phyloP scores from a whole-genome alignment of 306 rosid species.

The Cicer arietinum region DNA sequence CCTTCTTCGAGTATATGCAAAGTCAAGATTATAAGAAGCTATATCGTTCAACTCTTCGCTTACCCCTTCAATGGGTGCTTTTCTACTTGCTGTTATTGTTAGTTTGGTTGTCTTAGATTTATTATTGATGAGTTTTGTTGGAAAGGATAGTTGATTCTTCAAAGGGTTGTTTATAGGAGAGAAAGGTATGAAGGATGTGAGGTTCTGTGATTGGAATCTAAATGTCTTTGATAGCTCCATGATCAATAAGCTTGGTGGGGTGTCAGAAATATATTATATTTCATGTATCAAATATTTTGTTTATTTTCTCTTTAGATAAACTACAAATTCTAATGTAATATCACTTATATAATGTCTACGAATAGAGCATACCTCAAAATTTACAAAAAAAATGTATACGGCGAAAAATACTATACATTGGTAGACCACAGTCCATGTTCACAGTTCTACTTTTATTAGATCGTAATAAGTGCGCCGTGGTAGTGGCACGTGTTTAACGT shows the following conservation, averaged over 20 bases:
- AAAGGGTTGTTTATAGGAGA: slow-evolving; percentile 38
- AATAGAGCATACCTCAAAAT: not conserved
- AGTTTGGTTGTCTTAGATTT: slow-evolving; percentile 36
- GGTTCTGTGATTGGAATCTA: slow-evolving; percentile 46
- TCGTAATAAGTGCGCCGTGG: too few relatives aligned
- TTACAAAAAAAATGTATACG: not conserved
- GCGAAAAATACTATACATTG: not conserved
- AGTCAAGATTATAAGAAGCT: slow-evolving; percentile 69
- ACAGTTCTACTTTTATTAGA: not conserved
- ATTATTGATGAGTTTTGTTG: slow-evolving; percentile 9
- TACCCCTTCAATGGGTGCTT: slow-evolving; percentile 56
- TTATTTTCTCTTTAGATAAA: too few relatives aligned
- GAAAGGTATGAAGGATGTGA: slow-evolving; percentile 39
- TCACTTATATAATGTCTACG: not conserved
- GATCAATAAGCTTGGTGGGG: not conserved
- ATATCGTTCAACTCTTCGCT: slow-evolving; percentile 60
- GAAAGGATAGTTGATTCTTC: slow-evolving; percentile 35
- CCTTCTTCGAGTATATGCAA: slow-evolving; percentile 64
- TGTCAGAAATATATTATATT: too few relatives aligned
- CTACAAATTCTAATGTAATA: not conserved
- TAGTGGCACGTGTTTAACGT: too few relatives aligned
- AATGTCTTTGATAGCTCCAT: slow-evolving; percentile 44
- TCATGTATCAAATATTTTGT: too few relatives aligned
- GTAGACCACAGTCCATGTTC: not conserved
- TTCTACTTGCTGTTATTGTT: slow-evolving; percentile 48